Evolutionary conservation across 257 asterid species (phyloP), one percentile per base, ranked within the genome.

Genomic region (Solanum infundibuliforme): DNA sequence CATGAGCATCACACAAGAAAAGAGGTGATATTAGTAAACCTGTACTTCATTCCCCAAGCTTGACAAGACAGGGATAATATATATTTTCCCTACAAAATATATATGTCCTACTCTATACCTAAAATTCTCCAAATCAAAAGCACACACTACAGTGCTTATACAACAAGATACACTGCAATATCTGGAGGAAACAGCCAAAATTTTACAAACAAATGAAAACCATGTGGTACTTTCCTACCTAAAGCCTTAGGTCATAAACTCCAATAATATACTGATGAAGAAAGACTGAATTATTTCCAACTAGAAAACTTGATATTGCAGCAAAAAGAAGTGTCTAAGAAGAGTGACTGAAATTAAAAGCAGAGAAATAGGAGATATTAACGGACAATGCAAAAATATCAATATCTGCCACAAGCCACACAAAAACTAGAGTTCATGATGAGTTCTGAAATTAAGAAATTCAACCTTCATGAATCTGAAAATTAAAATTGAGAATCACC

Each of bases 1-100:
- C 90, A 90, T 16, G 25, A 72, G 84, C 87, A 62, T 83, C 84
- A 88, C 89, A 79, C 31, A 41, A 13, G 16, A 46, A 29, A 81
- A 46, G 7, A 43, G 68, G 41, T 27, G 39, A 77, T 18, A 48
- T 46, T 36, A 46, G 20, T 12, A 81, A 81, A 18, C 39, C 9
- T 75, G 83, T 36, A 75, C 55, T 21, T 43, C 43, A 79, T 25
- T 79, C n/a, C 84, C 48, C 84, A 77, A 77, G 84, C 36, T n/a
- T 39, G 38, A 77, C n/a, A 77, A 76, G 52, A 41, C 60, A 41
- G 36, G 60, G n/a, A 73, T 32, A 18, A 34, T 34, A 34, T 11
- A 2, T 32, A 18, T 73, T 16, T 32, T 16, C 77, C 25, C 77
- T 16, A 1, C 25, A 71, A 18, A 16, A 32, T 32, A 69, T 31